phyloP scores from a whole-genome alignment of 1,284 basidiomycete species.

The Leccinum solheimii region DNA sequence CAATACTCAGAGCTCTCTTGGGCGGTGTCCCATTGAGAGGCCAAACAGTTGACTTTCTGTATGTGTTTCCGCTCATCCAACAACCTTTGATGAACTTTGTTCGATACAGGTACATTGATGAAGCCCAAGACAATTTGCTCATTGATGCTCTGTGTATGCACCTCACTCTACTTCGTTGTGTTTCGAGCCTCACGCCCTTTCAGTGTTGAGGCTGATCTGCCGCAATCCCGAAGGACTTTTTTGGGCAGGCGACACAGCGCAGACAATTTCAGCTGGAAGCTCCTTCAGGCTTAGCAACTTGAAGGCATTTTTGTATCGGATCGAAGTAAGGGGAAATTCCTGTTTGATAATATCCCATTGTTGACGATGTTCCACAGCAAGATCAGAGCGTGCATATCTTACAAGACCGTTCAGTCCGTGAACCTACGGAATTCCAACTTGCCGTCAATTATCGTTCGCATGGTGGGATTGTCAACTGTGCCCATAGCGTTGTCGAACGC shows the following conservation, averaged over 20 bases:
- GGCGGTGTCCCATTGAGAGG: constrained; percentile 37
- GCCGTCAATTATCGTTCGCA: constrained; percentile 71
- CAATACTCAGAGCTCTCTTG: constrained; percentile 45
- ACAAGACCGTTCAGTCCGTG: constrained; percentile 19
- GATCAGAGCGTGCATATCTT: constrained; percentile 15
- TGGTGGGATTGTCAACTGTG: constrained; percentile 68
- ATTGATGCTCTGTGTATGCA: constrained; percentile 60
- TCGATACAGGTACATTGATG: constrained; percentile 63
- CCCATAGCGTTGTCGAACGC: constrained; percentile 60
- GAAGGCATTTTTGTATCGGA: constrained; percentile 61
- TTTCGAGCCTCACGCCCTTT: not conserved
- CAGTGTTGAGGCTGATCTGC: constrained; percentile 63
- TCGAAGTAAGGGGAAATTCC: constrained; percentile 45
- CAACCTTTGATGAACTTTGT: not conserved
- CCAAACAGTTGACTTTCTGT: constrained; percentile 59
- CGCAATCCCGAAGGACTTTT: constrained; percentile 66
- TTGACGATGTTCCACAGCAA: constrained; percentile 15
- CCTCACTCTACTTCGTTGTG: not conserved
- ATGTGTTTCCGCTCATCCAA: constrained; percentile 21
- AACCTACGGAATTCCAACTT: constrained; percentile 59
- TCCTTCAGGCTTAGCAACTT: constrained; percentile 73
- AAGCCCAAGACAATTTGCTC: constrained; percentile 70
- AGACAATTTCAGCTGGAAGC: constrained; percentile 72
- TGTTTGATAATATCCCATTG: not conserved
- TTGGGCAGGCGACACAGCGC: constrained; percentile 80